These are phyloP conservation scores for Fusarium euwallaceae DNA, from an alignment of 2,329 filamentous ascomycete species.

Conservation along the genomic window DNA sequence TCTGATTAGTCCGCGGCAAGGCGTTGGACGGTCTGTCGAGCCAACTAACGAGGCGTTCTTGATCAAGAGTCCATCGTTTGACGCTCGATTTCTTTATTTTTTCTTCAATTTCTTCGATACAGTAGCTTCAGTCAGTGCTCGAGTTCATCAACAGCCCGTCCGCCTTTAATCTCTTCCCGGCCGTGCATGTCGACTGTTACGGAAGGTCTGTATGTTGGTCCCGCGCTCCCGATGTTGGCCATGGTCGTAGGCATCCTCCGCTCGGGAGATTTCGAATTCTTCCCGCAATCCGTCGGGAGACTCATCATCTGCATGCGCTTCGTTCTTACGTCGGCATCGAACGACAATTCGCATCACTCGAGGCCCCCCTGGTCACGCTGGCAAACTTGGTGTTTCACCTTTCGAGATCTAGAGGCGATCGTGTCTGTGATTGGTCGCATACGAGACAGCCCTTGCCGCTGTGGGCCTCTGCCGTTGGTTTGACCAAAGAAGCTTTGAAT, in stretches of 20 bases:
- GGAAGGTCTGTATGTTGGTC: background rate
- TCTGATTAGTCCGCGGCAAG: constrained; percentile 12
- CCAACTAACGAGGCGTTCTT: constrained; percentile 7
- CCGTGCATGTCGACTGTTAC: background rate
- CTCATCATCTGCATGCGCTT: constrained; percentile 8
- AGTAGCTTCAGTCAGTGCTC: constrained; percentile 32
- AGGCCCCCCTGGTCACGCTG: background rate
- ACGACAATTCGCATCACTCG: constrained; percentile 25
- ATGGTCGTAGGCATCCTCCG: background rate
- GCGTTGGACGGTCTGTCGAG: background rate
- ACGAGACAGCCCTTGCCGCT: constrained; percentile 16
- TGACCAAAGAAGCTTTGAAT: background rate
- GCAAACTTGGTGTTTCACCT: constrained; percentile 31
- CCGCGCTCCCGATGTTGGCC: background rate
- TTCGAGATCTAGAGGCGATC: constrained; percentile 36
- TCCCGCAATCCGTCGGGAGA: constrained; percentile 11
- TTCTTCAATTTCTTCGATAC: constrained; percentile 36
- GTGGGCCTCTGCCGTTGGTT: background rate
- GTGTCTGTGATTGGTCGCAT: constrained; percentile 18
- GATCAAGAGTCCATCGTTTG: constrained; percentile 22
- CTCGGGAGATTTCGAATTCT: background rate
- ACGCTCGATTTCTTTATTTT: constrained; percentile 16
- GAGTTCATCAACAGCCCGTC: constrained; percentile 14
- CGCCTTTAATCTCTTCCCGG: constrained; percentile 33
- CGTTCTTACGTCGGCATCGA: constrained; percentile 30